These are phyloP conservation scores for Phialophora macrospora DNA, from an alignment of 2,329 filamentous ascomycete species.

Conservation along the genomic window DNA sequence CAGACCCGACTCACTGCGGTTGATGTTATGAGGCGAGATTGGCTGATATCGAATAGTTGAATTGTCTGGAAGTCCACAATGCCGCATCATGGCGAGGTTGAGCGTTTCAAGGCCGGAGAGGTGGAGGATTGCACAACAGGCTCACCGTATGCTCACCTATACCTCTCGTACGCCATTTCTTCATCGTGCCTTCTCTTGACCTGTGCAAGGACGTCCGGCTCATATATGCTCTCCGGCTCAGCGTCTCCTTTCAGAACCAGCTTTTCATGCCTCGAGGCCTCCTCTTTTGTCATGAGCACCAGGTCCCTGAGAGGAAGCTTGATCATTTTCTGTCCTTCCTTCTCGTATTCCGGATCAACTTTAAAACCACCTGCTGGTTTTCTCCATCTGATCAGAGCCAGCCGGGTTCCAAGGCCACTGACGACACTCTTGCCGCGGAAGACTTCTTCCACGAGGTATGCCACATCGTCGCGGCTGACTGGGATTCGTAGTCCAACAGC, in stretches of 20 bases:
- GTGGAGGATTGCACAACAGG: not conserved
- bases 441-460: constrained; percentile 87
- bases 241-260: constrained; percentile 74
- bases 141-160: constrained; percentile 45
- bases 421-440: constrained; percentile 82
- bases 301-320: constrained; percentile 70
- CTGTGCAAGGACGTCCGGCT: constrained; percentile 65
- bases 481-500: constrained; percentile 77
- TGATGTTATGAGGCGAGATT: not conserved
- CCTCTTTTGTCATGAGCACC: constrained; percentile 90
- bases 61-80: not conserved
- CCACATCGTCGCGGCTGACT: constrained; percentile 77
- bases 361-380: constrained; percentile 66
- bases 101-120: not conserved
- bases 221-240: constrained; percentile 74
- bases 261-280: constrained; percentile 78
- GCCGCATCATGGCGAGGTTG: not conserved
- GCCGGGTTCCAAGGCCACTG: constrained; percentile 77
- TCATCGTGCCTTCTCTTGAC: constrained; percentile 72
- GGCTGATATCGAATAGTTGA: not conserved
- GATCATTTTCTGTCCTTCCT: constrained; percentile 76
- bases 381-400: constrained; percentile 81
- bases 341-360: constrained; percentile 63
- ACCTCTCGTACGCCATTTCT: constrained; percentile 62
- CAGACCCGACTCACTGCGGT: not conserved